Conservation (phyloP, 2,329 filamentous ascomycete genomes). For the Geosmithia flava region DNA sequence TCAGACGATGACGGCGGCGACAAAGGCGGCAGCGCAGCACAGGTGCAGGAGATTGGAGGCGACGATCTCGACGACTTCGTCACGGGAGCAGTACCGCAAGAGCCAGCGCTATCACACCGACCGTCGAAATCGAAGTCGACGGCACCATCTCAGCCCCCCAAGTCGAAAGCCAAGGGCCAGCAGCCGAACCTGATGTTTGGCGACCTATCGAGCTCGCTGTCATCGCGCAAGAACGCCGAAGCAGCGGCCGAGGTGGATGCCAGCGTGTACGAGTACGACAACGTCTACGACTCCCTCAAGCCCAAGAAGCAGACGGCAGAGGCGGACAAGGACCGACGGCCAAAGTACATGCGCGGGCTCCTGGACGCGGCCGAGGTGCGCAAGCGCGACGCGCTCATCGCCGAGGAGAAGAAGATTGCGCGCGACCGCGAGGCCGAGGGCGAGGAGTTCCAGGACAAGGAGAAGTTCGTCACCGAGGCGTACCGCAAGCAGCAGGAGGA, state of each 20-base stretch:
- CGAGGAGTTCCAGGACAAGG: constrained; percentile 70
- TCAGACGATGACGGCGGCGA: constrained; percentile 35
- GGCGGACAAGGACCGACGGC: constrained; percentile 45
- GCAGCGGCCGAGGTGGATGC: constrained; percentile 57
- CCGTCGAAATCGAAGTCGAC: constrained; percentile 16
- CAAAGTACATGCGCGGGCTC: constrained; percentile 69
- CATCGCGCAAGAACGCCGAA: constrained; percentile 50
- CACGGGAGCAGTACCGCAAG: constrained; percentile 10
- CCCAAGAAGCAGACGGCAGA: constrained; percentile 45
- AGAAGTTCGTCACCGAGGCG: constrained; percentile 74
- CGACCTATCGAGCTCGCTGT: constrained; percentile 53
- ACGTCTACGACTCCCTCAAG: constrained; percentile 67
- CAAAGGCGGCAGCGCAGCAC: constrained; percentile 18
- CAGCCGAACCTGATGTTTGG: constrained; percentile 35
- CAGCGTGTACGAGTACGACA: constrained; percentile 77
- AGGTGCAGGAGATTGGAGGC: constrained; percentile 48
- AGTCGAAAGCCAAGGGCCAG: constrained; percentile 28
- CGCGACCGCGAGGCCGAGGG: constrained; percentile 69
- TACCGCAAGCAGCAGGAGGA: constrained; percentile 76
- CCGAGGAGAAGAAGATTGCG: constrained; percentile 69
- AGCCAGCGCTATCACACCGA: constrained; percentile 14
- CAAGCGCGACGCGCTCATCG: constrained; percentile 66
- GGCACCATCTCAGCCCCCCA: constrained; percentile 24
- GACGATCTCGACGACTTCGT: constrained; percentile 43
- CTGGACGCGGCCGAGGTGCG: constrained; percentile 62